phyloP scores from a whole-genome alignment of 805 yeast species.

The Priceomyces carsonii region DNA sequence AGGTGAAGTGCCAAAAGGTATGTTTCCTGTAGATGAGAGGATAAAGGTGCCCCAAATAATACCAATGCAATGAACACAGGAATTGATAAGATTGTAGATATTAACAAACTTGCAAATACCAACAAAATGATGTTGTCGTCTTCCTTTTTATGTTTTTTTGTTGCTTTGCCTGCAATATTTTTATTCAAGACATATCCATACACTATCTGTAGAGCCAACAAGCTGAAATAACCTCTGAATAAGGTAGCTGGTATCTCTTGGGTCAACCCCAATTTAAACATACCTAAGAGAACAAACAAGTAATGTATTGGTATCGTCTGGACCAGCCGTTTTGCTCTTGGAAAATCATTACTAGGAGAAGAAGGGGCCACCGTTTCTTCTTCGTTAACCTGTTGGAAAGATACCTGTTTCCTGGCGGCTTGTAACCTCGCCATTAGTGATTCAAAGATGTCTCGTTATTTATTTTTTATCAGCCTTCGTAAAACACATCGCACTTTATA shows the following conservation, averaged over 20 bases:
- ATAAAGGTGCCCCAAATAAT: constrained; percentile 80
- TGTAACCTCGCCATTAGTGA: constrained; percentile 4
- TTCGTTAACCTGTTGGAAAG: constrained; percentile 15
- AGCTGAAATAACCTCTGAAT: constrained; percentile 24
- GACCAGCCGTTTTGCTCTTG: constrained; percentile 13
- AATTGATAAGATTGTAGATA: constrained; percentile 35
- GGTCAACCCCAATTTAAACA: constrained; percentile 33
- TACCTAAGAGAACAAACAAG: constrained; percentile 22
- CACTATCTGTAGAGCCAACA: constrained; percentile 22
- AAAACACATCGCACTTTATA: too few species aligned
- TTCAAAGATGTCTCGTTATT: not conserved
- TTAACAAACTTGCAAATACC: constrained; percentile 24
- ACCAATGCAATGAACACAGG: constrained; percentile 47
- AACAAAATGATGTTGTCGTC: constrained; percentile 22
- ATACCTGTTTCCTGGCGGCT: constrained; percentile 17
- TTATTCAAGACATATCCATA: constrained; percentile 21
- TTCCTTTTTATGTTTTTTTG: constrained; percentile 3
- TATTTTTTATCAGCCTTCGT: too few species aligned
- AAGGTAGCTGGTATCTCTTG: constrained; percentile 20
- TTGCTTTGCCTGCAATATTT: constrained; percentile 5
- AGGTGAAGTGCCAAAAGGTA: constrained; percentile 61
- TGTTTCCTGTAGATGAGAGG: constrained; percentile 54
- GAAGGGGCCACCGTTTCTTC: constrained; percentile 5
- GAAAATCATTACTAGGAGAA: constrained; percentile 9
- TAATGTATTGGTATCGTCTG: constrained; percentile 31